phyloP scores from a whole-genome alignment of 2,329 filamentous ascomycete genomes.

The Calonectria henricotiae region DNA sequence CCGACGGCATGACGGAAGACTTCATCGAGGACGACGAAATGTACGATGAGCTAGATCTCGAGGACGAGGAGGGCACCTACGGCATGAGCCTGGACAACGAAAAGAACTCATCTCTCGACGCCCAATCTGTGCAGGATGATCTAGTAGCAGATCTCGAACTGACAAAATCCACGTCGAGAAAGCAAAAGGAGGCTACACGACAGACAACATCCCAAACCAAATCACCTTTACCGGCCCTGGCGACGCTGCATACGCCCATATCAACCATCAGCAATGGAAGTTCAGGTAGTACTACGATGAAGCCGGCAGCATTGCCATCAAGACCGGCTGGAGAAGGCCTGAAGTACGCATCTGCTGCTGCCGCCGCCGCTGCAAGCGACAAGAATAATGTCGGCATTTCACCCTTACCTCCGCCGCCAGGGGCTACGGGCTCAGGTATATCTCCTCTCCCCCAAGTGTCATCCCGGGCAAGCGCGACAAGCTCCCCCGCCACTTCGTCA shows the following conservation, averaged over 20 bases:
- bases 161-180: constrained; percentile 66
- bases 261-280: constrained; percentile 74
- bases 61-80: constrained; percentile 91
- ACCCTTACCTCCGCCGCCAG: constrained; percentile 91
- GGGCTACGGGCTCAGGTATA: constrained; percentile 64
- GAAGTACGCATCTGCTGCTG: constrained; percentile 97
- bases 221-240: constrained; percentile 92
- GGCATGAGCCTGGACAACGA: constrained; percentile 88
- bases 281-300: constrained; percentile 80
- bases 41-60: constrained; percentile 94
- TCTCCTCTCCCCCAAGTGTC: constrained; percentile 67
- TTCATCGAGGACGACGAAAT: constrained; percentile 95
- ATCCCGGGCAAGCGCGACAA: constrained; percentile 71
- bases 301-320: constrained; percentile 89
- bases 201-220: constrained; percentile 93
- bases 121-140: constrained; percentile 93
- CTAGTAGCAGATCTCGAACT: constrained; percentile 72
- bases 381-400: constrained; percentile 92
- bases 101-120: constrained; percentile 93
- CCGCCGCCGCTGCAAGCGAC: constrained; percentile 91
- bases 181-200: constrained; percentile 72
- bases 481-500: constrained; percentile 68
- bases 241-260: constrained; percentile 86
- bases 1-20: constrained; percentile 89
- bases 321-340: constrained; percentile 90